Evolutionary conservation across 2,329 filamentous ascomycete genomes (phyloP).

Genomic region (Colletotrichum simmondsii): DNA sequence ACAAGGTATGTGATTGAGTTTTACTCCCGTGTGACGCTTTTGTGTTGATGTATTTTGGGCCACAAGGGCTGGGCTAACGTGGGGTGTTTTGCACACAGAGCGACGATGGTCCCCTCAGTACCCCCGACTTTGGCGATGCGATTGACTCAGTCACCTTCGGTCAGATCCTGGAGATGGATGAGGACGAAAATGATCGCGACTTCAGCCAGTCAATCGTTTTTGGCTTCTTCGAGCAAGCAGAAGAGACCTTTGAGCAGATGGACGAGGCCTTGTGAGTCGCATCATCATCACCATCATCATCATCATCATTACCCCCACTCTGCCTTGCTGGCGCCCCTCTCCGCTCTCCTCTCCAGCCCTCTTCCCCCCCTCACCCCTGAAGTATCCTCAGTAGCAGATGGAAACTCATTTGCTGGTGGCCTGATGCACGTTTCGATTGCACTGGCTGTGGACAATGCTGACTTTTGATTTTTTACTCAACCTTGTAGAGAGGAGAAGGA

Average conservation of each 20-base stretch:
- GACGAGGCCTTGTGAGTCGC: constrained; percentile 80
- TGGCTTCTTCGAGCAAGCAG: constrained; percentile 93
- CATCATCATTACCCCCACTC: neutral
- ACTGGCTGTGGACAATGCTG: constrained; percentile 11
- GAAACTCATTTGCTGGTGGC: neutral
- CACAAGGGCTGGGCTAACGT: constrained; percentile 22
- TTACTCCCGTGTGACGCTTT: constrained; percentile 37
- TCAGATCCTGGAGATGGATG: constrained; percentile 99
- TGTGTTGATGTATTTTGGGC: constrained; percentile 33
- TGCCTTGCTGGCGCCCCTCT: constrained; percentile 13
- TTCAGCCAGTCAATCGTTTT: constrained; percentile 91
- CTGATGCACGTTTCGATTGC: neutral
- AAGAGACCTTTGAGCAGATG: constrained; percentile 88
- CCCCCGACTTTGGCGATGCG: constrained; percentile 69
- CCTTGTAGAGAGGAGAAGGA: constrained; percentile 71
- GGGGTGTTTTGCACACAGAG: constrained; percentile 35
- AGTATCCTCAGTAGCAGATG: neutral
- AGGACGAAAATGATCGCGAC: constrained; percentile 83
- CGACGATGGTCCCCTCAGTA: constrained; percentile 40
- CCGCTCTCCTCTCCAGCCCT: constrained; percentile 4
- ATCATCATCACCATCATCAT: constrained; percentile 12
- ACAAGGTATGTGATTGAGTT: constrained; percentile 43
- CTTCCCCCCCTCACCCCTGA: neutral
- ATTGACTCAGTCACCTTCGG: constrained; percentile 86
- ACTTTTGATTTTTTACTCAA: constrained; percentile 18